Evolutionary conservation across 2,329 filamentous ascomycete species (phyloP).

Genomic region (Neopestalotiopsis clavispora): DNA sequence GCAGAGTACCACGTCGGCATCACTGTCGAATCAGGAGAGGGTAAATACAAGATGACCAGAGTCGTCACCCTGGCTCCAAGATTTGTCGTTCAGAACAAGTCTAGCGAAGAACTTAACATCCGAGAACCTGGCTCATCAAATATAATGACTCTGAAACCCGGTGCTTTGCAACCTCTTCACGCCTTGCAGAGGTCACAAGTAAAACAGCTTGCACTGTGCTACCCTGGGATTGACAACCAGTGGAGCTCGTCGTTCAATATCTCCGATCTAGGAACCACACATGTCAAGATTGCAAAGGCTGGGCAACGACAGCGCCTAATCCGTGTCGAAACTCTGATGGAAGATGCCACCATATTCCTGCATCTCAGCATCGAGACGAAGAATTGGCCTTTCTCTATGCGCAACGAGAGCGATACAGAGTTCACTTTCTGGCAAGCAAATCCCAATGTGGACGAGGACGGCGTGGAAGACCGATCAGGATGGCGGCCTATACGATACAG

Average conservation of each 20-base stretch:
- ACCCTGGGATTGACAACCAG: constrained; percentile 91
- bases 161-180: constrained; percentile 84
- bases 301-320: constrained; percentile 89
- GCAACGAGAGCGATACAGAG: constrained; percentile 95
- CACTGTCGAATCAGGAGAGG: constrained; percentile 86
- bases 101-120: constrained; percentile 86
- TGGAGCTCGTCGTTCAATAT: constrained; percentile 99
- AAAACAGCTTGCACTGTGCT: constrained; percentile 92
- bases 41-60: constrained; percentile 98
- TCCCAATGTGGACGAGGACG: constrained; percentile 90
- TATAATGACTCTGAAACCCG: constrained; percentile 75
- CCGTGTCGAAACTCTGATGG: constrained; percentile 87
- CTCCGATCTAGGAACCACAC: constrained; percentile 87
- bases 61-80: constrained; percentile 91
- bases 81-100: constrained; percentile 92
- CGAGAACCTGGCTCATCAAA: constrained; percentile 91
- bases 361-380: constrained; percentile 89
- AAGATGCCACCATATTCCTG: constrained; percentile 91
- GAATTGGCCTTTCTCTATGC: constrained; percentile 98
- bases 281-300: constrained; percentile 91
- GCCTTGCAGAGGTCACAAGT: constrained; percentile 83
- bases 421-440: constrained; percentile 97
- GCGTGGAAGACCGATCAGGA: constrained; percentile 79
- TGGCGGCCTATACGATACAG: constrained; percentile 95
- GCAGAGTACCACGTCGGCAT: constrained; percentile 92